Percentiles rank a stretch among this genome's conserved stretches.
Evolutionary conservation across 495 filamentous ascomycete genomes (phyloP).

Genomic region (Neurospora tetraspora): DNA sequence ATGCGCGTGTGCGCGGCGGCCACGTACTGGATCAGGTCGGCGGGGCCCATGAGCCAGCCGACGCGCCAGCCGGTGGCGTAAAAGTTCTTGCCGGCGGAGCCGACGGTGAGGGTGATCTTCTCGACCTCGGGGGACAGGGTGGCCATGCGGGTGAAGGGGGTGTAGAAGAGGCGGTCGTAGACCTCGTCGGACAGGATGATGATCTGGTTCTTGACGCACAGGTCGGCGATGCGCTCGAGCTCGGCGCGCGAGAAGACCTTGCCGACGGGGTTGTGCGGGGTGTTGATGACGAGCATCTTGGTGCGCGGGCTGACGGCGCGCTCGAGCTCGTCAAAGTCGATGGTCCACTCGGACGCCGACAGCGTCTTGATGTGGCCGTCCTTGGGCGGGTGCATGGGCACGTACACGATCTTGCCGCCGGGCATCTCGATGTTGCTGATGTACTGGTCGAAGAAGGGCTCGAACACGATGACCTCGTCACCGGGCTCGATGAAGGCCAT

Average conservation of each 20-base stretch:
- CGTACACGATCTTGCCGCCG: constrained; percentile 86
- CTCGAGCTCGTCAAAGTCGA: constrained; percentile 78
- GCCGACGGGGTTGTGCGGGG: constrained; percentile 84
- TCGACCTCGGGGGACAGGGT: constrained; percentile 83
- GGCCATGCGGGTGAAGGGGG: constrained; percentile 84
- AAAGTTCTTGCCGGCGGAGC: constrained; percentile 95
- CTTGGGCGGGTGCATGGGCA: constrained; percentile 83
- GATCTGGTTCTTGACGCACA: constrained; percentile 90
- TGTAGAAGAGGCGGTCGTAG: constrained; percentile 92
- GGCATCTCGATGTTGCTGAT: constrained; percentile 98
- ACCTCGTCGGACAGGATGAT: constrained; percentile 95
- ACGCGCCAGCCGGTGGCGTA: constrained; percentile 97
- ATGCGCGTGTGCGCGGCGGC: constrained; percentile 89
- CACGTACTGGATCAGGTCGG: constrained; percentile 85
- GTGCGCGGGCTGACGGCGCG: constrained; percentile 74
- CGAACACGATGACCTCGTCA: constrained; percentile 95
- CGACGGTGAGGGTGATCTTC: constrained; percentile 80
- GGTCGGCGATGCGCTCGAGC: constrained; percentile 71
- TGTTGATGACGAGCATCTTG: constrained; percentile 87
- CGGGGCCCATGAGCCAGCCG: constrained; percentile 82
- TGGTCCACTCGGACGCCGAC: constrained; percentile 76
- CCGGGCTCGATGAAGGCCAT: constrained; percentile 94
- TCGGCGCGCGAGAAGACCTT: constrained; percentile 85
- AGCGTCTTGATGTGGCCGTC: constrained; percentile 70
- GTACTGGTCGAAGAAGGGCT: constrained; percentile 99